Conservation (phyloP, 2,329 filamentous ascomycete genomes). For the Diaporthe aspalathi region DNA sequence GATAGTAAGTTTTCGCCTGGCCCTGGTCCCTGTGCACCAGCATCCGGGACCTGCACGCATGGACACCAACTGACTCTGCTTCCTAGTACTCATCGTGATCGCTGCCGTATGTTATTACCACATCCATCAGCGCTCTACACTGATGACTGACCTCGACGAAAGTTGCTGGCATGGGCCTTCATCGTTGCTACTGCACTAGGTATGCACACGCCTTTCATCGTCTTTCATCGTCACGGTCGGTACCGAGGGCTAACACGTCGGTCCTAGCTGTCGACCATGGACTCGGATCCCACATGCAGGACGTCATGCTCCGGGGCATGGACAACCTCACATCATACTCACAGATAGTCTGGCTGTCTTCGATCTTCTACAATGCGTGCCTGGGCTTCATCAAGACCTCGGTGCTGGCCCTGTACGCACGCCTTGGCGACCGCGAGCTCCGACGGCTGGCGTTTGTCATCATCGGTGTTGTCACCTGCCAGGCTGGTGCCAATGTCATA, state of each 20-base stretch:
- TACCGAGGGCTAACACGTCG: not conserved
- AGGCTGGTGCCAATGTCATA: conserved; percentile 54
- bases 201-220: not conserved
- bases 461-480: conserved; percentile 53
- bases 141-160: not conserved
- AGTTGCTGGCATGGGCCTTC: conserved; percentile 30
- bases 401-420: conserved; percentile 57
- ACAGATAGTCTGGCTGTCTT: conserved; percentile 54
- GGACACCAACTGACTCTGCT: not conserved
- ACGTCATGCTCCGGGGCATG: conserved; percentile 9
- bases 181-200: conserved; percentile 18
- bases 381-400: conserved; percentile 61
- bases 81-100: conserved; percentile 1
- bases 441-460: conserved; percentile 52
- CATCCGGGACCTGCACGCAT: not conserved
- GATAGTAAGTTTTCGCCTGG: not conserved
- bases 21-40: not conserved
- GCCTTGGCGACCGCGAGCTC: conserved; percentile 52
- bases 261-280: conserved; percentile 19
- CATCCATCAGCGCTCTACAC: not conserved
- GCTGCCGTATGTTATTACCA: not conserved
- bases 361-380: conserved; percentile 60
- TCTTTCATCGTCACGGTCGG: no score
- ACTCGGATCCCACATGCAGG: conserved; percentile 16
- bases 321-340: conserved; percentile 28